phyloP scores from a whole-genome alignment of 345 rosid genomes.

The Geranium brycei region DNA sequence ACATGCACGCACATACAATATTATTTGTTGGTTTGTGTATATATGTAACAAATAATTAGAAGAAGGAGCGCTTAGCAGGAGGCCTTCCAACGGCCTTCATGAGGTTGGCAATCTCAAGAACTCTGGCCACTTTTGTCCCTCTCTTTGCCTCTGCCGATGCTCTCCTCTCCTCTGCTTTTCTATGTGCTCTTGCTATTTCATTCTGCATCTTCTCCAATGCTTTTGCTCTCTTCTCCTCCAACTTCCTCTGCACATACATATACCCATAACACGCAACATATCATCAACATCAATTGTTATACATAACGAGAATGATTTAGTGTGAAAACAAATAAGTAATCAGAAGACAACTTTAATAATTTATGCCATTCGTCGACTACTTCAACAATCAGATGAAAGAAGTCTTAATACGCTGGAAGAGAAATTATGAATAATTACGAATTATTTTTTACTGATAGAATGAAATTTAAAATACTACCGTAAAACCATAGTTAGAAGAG shows the following conservation, averaged over 20 bases:
- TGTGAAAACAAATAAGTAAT: too few species aligned
- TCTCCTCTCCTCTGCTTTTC: constrained; percentile 86
- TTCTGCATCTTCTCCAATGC: constrained; percentile 90
- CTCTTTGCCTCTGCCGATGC: constrained; percentile 77
- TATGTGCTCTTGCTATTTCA: constrained; percentile 62
- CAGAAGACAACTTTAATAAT: too few species aligned
- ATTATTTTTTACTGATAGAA: too few species aligned
- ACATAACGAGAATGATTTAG: too few species aligned
- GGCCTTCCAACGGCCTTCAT: constrained; percentile 90
- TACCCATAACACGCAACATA: background rate
- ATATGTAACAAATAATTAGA: constrained; percentile 17
- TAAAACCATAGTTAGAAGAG: too few species aligned
- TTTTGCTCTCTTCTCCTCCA: constrained; percentile 80
- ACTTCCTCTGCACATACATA: constrained; percentile 50
- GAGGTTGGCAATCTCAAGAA: constrained; percentile 67
- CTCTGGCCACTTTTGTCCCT: constrained; percentile 25
- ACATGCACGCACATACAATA: too few species aligned
- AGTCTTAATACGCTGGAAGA: too few species aligned
- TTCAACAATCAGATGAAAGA: too few species aligned
- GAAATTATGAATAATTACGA: too few species aligned
- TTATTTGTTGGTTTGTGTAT: too few species aligned
- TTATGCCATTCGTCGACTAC: too few species aligned
- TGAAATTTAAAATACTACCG: too few species aligned
- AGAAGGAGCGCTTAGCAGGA: constrained; percentile 77
- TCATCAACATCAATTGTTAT: background rate